A percentile compares a stretch with the other conserved stretches of the same genome.
phyloP scores from a whole-genome alignment of 345 rosid genomes.

The Melaleuca quinquenervia region DNA sequence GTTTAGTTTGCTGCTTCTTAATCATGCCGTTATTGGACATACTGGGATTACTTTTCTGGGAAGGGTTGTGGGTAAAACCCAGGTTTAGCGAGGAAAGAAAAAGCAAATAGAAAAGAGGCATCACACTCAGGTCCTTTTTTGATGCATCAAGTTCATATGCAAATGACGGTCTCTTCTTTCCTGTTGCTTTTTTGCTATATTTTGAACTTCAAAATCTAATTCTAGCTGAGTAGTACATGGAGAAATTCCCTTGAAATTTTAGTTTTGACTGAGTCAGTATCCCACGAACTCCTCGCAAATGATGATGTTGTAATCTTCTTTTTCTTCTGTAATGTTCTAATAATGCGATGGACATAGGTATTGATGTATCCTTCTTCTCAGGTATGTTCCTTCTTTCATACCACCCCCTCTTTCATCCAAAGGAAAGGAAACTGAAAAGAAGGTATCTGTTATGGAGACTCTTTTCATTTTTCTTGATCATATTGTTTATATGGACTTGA shows the following conservation, averaged over 20 bases:
- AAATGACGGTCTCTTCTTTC: neutral
- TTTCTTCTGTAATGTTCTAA: neutral
- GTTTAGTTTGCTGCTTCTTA: neutral
- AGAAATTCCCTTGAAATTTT: neutral
- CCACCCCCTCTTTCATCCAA: slow-evolving; percentile 91
- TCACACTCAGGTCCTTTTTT: neutral
- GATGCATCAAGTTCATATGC: neutral
- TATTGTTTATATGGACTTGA: neutral
- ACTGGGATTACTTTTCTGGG: neutral
- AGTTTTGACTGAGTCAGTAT: neutral
- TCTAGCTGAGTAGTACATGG: neutral
- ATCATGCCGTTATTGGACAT: neutral
- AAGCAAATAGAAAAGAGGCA: neutral
- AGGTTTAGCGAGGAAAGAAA: neutral
- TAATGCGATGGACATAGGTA: neutral
- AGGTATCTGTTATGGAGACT: slow-evolving; percentile 22
- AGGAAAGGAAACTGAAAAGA: slow-evolving; percentile 84
- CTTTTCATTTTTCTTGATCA: neutral
- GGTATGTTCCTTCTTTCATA: slow-evolving; percentile 98
- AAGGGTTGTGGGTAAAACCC: neutral
- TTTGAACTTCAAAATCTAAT: neutral
- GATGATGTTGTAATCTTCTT: neutral
- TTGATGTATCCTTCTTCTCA: slow-evolving; percentile 11
- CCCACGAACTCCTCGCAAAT: neutral
- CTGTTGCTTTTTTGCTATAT: neutral